Base-by-base conservation (phyloP, 1,284 basidiomycete species). In the Coriolopsis trogii region DNA sequence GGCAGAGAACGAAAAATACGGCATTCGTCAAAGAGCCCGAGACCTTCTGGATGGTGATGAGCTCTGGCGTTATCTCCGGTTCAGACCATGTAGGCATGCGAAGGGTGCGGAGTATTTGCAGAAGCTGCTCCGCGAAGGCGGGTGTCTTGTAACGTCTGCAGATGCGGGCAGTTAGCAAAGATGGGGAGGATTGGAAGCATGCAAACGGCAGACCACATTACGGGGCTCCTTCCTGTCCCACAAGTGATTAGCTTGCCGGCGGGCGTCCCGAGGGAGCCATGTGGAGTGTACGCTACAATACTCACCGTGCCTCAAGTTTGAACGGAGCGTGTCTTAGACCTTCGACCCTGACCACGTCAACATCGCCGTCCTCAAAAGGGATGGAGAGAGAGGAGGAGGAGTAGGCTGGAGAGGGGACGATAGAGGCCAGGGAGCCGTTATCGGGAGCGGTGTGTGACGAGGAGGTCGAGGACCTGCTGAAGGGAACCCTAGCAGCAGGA, bases 11-110 rank as follows among this genome's bases (percentile, higher is more conserved):
- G 71, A 97, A 98, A 72, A 93, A 97, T 48, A 98, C 93, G 55
- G 92, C 89, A 67, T 98, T 98, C 37, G 95, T 98, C 61, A 96
- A 72, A 16, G 92, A 89, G 13, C 95, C 94, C 8, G 93, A 91
- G n/a, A 93, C 88, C 69, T 89, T 94, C 63, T 77, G 77, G 59
- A 95, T 80, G 51, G 76, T 77, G 51, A 94, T 69, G 37, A 78
- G 74, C 30, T 78, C 71, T 16, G 82, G 67, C 21, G 72, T 68
- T 40, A 85, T 71, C 40, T 70, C 70, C 5, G 66, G 55, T 36
- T 75, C 70, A 26, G 69, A 67, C 89, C 89, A 91, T 25, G 73
- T 72, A 25, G 82, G 79, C 10, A 88, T 70, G 41, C 74, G 74
- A 46, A 91, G 71, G 13, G 73, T 67, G 30, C 73, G 73, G 23